These are phyloP conservation scores for Hibiscus trionum DNA, from an alignment of 345 rosid species.

Conservation along the genomic window DNA sequence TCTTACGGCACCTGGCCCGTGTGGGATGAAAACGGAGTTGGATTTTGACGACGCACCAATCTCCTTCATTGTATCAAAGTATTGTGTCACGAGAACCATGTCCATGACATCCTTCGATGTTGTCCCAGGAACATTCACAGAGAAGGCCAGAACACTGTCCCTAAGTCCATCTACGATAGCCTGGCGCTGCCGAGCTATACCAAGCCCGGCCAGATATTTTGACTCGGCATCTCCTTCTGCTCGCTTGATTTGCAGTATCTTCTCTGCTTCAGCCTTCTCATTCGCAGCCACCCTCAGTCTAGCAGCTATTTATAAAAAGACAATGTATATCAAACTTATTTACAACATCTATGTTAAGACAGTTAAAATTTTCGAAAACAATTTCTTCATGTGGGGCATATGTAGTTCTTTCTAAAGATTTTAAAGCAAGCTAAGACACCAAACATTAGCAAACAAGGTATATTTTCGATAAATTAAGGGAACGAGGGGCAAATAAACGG, in stretches of 20 bases:
- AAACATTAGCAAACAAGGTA: background rate
- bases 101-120: constrained; percentile 71
- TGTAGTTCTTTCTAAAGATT: background rate
- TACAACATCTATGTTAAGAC: background rate
- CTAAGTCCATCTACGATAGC: constrained; percentile 54
- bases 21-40: constrained; percentile 62
- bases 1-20: constrained; percentile 65
- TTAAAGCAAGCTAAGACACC: constrained; percentile 24
- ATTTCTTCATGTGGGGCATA: background rate
- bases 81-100: constrained; percentile 73
- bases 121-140: constrained; percentile 59
- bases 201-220: constrained; percentile 45
- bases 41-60: constrained; percentile 60
- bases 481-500: background rate
- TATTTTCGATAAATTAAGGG: background rate
- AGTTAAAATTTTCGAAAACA: background rate
- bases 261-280: constrained; percentile 56
- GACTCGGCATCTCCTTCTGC: constrained; percentile 54
- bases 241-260: constrained; percentile 47
- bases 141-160: constrained; percentile 52
- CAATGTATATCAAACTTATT: background rate
- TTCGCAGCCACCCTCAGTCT: constrained; percentile 48
- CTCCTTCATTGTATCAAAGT: constrained; percentile 72
- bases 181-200: constrained; percentile 49
- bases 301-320: constrained; percentile 27